Evolutionary conservation across 1,139 yeast species (phyloP).

Genomic region (Blastobotrys aristatus): DNA sequence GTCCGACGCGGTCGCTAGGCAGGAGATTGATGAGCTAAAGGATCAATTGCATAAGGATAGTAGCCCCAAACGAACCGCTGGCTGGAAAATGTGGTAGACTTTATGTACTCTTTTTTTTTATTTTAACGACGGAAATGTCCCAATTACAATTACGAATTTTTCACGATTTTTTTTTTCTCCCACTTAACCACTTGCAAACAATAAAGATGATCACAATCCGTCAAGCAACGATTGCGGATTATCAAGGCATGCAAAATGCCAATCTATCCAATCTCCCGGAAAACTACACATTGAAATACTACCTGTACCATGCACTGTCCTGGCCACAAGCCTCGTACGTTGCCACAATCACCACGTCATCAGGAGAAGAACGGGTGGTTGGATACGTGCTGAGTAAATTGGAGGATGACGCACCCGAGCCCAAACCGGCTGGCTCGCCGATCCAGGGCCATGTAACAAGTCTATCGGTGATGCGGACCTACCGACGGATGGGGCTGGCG

Average conservation of each 20-base stretch:
- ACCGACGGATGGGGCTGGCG: constrained; percentile 92
- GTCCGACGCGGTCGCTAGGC: constrained; percentile 32
- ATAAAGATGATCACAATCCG: constrained; percentile 60
- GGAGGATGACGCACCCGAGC: constrained; percentile 57
- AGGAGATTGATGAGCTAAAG: constrained; percentile 31
- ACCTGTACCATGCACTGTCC: constrained; percentile 85
- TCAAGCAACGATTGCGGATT: constrained; percentile 78
- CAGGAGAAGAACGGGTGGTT: constrained; percentile 64
- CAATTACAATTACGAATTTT: background rate
- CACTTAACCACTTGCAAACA: background rate
- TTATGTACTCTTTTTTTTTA: too few relatives aligned
- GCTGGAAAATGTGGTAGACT: background rate
- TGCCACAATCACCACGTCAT: constrained; percentile 65
- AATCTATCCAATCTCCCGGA: constrained; percentile 91
- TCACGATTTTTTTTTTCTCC: background rate
- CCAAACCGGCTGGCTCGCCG: constrained; percentile 57
- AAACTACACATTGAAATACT: constrained; percentile 86
- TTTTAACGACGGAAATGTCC: background rate
- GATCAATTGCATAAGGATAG: constrained; percentile 22
- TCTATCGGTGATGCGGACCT: constrained; percentile 89
- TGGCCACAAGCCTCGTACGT: constrained; percentile 99
- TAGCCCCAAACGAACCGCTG: too few relatives aligned
- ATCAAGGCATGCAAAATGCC: constrained; percentile 95
- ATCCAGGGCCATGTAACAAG: constrained; percentile 96
- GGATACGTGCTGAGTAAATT: constrained; percentile 94